Evolutionary conservation across 1,139 yeast species (phyloP).

Genomic region (Saccharomyces pastorianus): DNA sequence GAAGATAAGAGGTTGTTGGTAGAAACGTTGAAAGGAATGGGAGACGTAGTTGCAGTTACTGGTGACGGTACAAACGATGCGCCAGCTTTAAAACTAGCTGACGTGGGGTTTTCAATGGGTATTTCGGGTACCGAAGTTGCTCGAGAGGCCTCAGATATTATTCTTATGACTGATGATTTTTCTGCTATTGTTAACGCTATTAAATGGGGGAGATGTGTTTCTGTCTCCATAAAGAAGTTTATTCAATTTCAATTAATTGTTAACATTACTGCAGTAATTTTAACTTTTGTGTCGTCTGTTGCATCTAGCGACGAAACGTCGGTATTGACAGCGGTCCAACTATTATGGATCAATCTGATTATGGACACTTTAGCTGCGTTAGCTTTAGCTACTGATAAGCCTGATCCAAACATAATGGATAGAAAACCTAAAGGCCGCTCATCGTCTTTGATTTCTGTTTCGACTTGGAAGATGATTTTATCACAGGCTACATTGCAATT

Average conservation of each 20-base stretch:
- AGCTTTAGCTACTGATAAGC: slow-evolving; percentile 96
- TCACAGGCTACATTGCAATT: slow-evolving; percentile 81
- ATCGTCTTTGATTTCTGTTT: slow-evolving; percentile 72
- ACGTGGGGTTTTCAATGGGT: slow-evolving; percentile 93
- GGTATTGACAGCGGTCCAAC: slow-evolving; percentile 92
- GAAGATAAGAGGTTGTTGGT: slow-evolving; percentile 88
- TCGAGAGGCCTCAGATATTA: slow-evolving; percentile 86
- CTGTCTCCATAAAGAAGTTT: slow-evolving; percentile 87
- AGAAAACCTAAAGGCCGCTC: slow-evolving; percentile 79
- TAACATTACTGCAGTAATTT: slow-evolving; percentile 85
- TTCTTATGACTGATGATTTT: slow-evolving; percentile 91
- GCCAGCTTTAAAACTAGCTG: slow-evolving; percentile 86
- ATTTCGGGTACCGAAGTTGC: slow-evolving; percentile 92
- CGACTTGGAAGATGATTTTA: slow-evolving; percentile 97
- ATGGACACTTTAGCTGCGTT: slow-evolving; percentile 98
- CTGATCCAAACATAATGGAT: slow-evolving; percentile 69
- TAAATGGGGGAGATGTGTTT: slow-evolving; percentile 98
- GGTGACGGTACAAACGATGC: slow-evolving; percentile 98
- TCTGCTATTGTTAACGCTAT: slow-evolving; percentile 95
- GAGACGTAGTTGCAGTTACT: slow-evolving; percentile 95
- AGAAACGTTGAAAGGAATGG: slow-evolving; percentile 66
- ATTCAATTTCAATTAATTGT: slow-evolving; percentile 95
- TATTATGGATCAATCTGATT: slow-evolving; percentile 92
- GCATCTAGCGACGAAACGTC: slow-evolving; percentile 70
- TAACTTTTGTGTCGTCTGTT: slow-evolving; percentile 91